Evolutionary conservation across 2,329 filamentous ascomycete genomes (phyloP).

Genomic region (Atkinsonella hypoxylon): DNA sequence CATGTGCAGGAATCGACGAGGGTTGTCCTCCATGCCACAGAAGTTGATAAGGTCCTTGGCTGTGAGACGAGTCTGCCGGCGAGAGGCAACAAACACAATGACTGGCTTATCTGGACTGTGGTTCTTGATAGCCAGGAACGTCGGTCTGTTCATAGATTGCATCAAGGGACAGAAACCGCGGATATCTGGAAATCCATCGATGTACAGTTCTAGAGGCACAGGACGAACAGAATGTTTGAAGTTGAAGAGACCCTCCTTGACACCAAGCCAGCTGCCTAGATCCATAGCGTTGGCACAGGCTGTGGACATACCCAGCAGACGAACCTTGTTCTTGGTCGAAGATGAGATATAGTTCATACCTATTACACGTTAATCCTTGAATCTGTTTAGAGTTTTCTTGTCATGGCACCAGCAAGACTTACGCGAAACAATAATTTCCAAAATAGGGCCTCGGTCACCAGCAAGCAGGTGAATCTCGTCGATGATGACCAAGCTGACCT

Average conservation of each 20-base stretch:
- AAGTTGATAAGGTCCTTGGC: slow-evolving; percentile 95
- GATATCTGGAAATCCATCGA: slow-evolving; percentile 92
- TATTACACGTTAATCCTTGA: slow-evolving; percentile 11
- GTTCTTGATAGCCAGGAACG: slow-evolving; percentile 89
- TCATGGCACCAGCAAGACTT: slow-evolving; percentile 13
- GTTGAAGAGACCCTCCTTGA: slow-evolving; percentile 92
- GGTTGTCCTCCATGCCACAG: slow-evolving; percentile 97
- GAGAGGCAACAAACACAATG: slow-evolving; percentile 94
- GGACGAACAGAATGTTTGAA: slow-evolving; percentile 95
- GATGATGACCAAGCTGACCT: slow-evolving; percentile 94
- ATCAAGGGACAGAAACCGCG: slow-evolving; percentile 93
- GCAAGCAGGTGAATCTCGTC: slow-evolving; percentile 98
- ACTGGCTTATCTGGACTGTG: slow-evolving; percentile 95
- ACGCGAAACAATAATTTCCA: slow-evolving; percentile 86
- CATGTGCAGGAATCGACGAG: slow-evolving; percentile 84
- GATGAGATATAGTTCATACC: slow-evolving; percentile 98
- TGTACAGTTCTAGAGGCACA: slow-evolving; percentile 90
- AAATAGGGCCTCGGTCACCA: slow-evolving; percentile 88
- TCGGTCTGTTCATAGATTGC: slow-evolving; percentile 98
- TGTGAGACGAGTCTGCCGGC: slow-evolving; percentile 86
- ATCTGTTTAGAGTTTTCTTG: not conserved
- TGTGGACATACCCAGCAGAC: slow-evolving; percentile 96
- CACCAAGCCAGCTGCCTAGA: slow-evolving; percentile 90
- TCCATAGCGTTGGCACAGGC: slow-evolving; percentile 94
- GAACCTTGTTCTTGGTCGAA: slow-evolving; percentile 78